Evolutionary conservation across 192 early-diverging fungal genomes (phyloP).

Genomic region (Radiomyces spectabilis): DNA sequence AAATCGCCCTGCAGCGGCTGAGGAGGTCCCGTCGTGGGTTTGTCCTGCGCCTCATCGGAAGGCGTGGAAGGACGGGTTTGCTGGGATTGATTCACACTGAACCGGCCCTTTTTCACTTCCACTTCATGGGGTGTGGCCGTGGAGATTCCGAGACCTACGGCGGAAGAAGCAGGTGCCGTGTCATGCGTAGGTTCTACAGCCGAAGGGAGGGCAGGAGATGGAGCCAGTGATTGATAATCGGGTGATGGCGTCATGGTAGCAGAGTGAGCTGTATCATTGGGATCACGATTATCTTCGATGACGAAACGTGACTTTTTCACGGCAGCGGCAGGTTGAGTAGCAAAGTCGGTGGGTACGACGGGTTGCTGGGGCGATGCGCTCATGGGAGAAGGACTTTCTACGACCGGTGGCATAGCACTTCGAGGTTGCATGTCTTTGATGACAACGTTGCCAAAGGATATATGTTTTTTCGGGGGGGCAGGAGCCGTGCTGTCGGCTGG

Average conservation of each 20-base stretch:
- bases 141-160: constrained; percentile 11
- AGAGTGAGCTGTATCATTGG: constrained; percentile 7
- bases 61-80: background rate
- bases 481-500: background rate
- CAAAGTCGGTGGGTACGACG: background rate
- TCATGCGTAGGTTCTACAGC: too few relatives aligned
- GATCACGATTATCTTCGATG: constrained; percentile 10
- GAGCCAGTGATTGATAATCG: constrained; percentile 9
- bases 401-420: background rate
- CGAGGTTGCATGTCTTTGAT: background rate
- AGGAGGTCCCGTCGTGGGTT: background rate
- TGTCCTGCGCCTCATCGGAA: background rate
- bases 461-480: constrained; percentile 16
- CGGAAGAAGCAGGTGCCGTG: background rate
- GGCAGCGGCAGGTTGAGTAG: constrained; percentile 3
- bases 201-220: background rate
- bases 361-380: too few relatives aligned
- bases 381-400: background rate
- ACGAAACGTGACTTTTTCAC: constrained; percentile 21
- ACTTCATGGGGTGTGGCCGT: background rate
- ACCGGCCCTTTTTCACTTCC: constrained; percentile 56
- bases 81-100: constrained; percentile 39
- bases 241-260: background rate
- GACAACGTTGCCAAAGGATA: constrained; percentile 29
- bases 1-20: background rate